Evolutionary conservation across 1,284 basidiomycete genomes (phyloP).

Genomic region (Leccinum variabile): DNA sequence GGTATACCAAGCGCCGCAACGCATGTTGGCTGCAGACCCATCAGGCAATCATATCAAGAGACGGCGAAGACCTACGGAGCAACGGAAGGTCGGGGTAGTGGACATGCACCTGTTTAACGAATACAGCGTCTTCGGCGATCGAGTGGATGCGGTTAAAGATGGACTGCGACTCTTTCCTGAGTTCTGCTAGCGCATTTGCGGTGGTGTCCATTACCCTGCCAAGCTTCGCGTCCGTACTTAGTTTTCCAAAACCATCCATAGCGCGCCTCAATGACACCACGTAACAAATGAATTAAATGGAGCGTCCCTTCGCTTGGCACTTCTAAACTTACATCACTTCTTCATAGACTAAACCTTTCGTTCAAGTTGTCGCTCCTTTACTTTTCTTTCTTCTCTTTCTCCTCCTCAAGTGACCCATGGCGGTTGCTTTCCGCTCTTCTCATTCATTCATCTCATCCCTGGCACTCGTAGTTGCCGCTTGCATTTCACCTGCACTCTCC

Average conservation of each 20-base stretch:
- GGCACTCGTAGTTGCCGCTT: slow-evolving; percentile 16
- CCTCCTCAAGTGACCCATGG: slow-evolving; percentile 26
- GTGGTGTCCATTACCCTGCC: neutral
- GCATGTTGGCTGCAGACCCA: slow-evolving; percentile 70
- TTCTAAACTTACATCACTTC: neutral
- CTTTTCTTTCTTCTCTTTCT: slow-evolving; percentile 1
- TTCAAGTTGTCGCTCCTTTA: slow-evolving; percentile 17
- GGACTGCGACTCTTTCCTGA: slow-evolving; percentile 70
- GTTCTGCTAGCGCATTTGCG: slow-evolving; percentile 2
- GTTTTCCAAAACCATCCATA: neutral
- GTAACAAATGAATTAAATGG: neutral
- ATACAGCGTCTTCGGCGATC: slow-evolving; percentile 72
- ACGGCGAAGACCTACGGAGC: slow-evolving; percentile 50
- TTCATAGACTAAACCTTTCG: slow-evolving; percentile 10
- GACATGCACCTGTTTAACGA: slow-evolving; percentile 60
- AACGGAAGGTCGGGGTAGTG: slow-evolving; percentile 62
- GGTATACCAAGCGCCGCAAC: slow-evolving; percentile 95
- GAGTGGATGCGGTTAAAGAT: slow-evolving; percentile 87
- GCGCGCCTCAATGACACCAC: neutral
- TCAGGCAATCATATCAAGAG: neutral
- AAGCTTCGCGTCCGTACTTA: neutral
- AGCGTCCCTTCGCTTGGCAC: neutral
- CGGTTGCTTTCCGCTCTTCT: slow-evolving; percentile 25
- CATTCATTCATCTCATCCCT: slow-evolving; percentile 19
- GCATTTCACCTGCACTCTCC: slow-evolving; percentile 9